Conservation (phyloP, 2,329 filamentous ascomycete species). For the Fusarium caatingaense region DNA sequence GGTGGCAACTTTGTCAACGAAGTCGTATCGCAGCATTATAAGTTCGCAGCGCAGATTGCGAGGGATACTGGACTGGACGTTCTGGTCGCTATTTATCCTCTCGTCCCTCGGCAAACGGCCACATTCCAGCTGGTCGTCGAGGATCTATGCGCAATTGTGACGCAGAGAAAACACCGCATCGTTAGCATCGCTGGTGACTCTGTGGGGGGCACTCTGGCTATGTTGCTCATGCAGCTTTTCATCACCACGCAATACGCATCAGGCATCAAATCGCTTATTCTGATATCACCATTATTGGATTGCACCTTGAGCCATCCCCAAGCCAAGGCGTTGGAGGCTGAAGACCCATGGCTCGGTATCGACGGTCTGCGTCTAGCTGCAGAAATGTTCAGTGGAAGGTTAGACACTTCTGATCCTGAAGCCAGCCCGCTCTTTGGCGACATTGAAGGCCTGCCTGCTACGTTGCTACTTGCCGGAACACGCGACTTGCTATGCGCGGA, state of each 20-base stretch:
- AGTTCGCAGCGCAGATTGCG: accelerated
- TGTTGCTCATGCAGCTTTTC: accelerated
- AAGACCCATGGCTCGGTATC: too few species aligned
- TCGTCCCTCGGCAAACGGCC: background rate
- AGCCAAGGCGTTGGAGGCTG: too few species aligned
- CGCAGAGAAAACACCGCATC: too few species aligned
- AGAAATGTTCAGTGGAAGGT: accelerated
- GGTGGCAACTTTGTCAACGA: background rate
- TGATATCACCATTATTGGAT: too few species aligned
- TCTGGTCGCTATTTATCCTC: accelerated
- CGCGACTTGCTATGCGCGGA: background rate
- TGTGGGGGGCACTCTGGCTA: accelerated
- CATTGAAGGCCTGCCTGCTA: accelerated
- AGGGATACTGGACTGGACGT: accelerated
- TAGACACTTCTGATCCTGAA: accelerated
- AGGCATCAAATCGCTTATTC: background rate
- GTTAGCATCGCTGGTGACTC: background rate
- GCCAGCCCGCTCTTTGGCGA: background rate
- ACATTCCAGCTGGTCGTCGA: too few species aligned
- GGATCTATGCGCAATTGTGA: too few species aligned
- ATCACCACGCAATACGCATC: background rate
- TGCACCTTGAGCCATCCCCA: accelerated
- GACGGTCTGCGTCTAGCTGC: too few species aligned
- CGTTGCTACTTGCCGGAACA: background rate
- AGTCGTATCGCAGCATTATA: background rate